Base-by-base conservation (phyloP, 2,329 filamentous ascomycete genomes). In the Claviceps pazoutovae region DNA sequence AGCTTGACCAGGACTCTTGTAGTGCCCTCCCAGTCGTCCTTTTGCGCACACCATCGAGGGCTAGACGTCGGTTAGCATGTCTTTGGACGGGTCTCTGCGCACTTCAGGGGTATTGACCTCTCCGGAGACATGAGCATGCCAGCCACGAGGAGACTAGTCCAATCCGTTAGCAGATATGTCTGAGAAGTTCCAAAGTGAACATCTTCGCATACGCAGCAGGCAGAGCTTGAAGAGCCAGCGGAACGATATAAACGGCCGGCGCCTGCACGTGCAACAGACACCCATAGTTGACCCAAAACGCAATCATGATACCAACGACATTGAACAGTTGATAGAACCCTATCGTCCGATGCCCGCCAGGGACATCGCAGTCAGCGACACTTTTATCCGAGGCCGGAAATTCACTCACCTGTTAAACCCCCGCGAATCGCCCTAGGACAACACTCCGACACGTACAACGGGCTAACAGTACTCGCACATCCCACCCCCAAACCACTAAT, bases 21-120 rank as follows among this genome's bases (percentile, higher is more conserved):
- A 1, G 83, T 79, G 42, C 76, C 70, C 54, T 86, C 82, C 81
- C 81, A 85, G 56, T 81, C 74, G 58, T 85, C 82, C 58, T 79
- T 74, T 57, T 80, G 78, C 23, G 82, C 83, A 23, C 83, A 74
- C 76, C 79, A 86, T 57, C 83, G 75, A 14, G 83, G 82, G 6
- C 79, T 83, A 54, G 16, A 74, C 71, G 4, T 13, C 17, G 11
- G 37, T 60, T 44, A 61, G 55, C 21, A 41, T 39, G 6, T 19
- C 16, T 42, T 37, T 42, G 11, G 23, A 13, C 6, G 9, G 30
- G 14, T 17, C 6, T 14, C 21, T 30, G 11, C 2, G 4, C 8
- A 14, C 36, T 46, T 19, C 38, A 36, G 30, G 39, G 17, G 8
- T 16, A 19, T 4, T 4, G 13, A 66, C 67, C 66, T 71, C 56